Percentiles rank a stretch among this genome's conserved stretches.
phyloP scores from a whole-genome alignment of 805 yeast genomes.

The Candida montana region DNA sequence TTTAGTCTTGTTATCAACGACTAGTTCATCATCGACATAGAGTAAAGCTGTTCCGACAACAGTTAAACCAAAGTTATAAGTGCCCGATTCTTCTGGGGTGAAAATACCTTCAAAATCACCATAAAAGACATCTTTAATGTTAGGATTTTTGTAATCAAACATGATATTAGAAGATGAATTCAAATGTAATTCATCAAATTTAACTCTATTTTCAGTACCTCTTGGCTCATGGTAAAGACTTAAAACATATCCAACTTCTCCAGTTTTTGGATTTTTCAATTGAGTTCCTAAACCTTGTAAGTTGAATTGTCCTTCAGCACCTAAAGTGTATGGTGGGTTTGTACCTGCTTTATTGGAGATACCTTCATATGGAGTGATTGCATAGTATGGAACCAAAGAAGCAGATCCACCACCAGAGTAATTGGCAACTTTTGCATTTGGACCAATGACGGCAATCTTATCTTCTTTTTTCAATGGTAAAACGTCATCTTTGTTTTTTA shows the following conservation, averaged over 20 bases:
- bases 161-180: slow-evolving; percentile 18
- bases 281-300: slow-evolving; percentile 31
- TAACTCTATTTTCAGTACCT: slow-evolving; percentile 18
- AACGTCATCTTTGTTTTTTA: slow-evolving; percentile 44
- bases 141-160: slow-evolving; percentile 27
- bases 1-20: slow-evolving; percentile 51
- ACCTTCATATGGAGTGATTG: slow-evolving; percentile 45
- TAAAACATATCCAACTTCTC: slow-evolving; percentile 23
- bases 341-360: slow-evolving; percentile 29
- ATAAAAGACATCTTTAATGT: slow-evolving; percentile 30
- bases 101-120: slow-evolving; percentile 42
- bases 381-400: slow-evolving; percentile 41
- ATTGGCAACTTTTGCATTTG: slow-evolving; percentile 45
- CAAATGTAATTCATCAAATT: slow-evolving; percentile 26
- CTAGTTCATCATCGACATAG: slow-evolving; percentile 44
- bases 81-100: slow-evolving; percentile 42
- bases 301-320: slow-evolving; percentile 31
- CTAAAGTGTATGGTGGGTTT: slow-evolving; percentile 28
- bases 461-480: slow-evolving; percentile 43
- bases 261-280: slow-evolving; percentile 19
- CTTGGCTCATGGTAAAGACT: slow-evolving; percentile 24
- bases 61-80: slow-evolving; percentile 47
- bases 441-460: slow-evolving; percentile 51
- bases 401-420: slow-evolving; percentile 65
- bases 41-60: slow-evolving; percentile 52